Conservation (phyloP, 2,329 filamentous ascomycete genomes). For the Didymella sp. region DNA sequence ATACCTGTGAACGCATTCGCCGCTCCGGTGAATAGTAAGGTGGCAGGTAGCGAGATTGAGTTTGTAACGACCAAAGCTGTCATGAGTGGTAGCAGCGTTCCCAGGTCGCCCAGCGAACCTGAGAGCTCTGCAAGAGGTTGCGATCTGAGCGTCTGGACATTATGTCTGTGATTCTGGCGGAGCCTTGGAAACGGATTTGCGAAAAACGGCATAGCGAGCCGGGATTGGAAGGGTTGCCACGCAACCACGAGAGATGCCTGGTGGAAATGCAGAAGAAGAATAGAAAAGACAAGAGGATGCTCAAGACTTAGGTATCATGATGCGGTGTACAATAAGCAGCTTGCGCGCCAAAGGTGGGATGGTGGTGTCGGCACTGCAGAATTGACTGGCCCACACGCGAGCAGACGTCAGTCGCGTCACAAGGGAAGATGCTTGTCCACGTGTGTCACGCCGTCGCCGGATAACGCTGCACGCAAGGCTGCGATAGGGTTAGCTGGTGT, state of each 20-base stretch:
- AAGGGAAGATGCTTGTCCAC: conserved; percentile 15
- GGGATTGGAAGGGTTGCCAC: neutral
- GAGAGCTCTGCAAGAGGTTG: conserved; percentile 79
- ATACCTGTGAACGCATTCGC: conserved; percentile 85
- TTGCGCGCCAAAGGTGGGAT: conserved; percentile 15
- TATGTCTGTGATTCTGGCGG: conserved; percentile 52
- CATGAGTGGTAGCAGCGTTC: conserved; percentile 87
- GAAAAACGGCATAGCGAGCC: conserved; percentile 26
- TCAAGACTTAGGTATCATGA: conserved; percentile 11
- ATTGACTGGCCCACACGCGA: conserved; percentile 20
- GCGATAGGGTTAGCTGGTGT: conserved; percentile 12
- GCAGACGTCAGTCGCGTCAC: conserved; percentile 15
- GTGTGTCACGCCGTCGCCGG: conserved; percentile 9
- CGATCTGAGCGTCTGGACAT: conserved; percentile 62
- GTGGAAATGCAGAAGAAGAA: neutral
- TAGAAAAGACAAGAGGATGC: neutral
- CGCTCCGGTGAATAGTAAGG: conserved; percentile 85
- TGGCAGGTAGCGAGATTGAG: conserved; percentile 82
- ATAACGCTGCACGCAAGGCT: conserved; percentile 4
- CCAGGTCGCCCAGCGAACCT: conserved; percentile 85
- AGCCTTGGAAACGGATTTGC: conserved; percentile 40
- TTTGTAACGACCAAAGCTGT: conserved; percentile 80
- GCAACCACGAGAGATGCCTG: neutral
- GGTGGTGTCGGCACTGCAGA: conserved; percentile 5
- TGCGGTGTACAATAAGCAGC: conserved; percentile 16